Percentiles rank a stretch among this genome's conserved stretches.
Conservation (phyloP, 2,329 filamentous ascomycete species). For the Aspergillus tanneri region DNA sequence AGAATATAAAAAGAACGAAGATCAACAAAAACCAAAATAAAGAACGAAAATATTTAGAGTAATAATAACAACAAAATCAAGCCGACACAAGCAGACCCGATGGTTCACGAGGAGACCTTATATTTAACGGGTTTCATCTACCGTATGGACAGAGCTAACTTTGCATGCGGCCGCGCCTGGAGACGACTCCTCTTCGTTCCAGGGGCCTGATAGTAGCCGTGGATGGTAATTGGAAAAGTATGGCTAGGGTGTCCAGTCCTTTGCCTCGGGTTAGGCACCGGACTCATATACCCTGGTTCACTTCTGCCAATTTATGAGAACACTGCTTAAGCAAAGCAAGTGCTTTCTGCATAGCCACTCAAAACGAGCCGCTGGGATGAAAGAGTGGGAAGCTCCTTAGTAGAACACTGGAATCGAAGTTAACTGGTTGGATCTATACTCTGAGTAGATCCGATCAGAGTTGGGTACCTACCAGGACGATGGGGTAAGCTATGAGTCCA, state of each 20-base stretch:
- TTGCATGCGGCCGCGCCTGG: not conserved
- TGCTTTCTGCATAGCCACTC: not conserved
- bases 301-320: not conserved
- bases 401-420: constrained; percentile 4
- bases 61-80: not conserved
- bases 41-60: not conserved
- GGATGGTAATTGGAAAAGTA: not conserved
- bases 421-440: constrained; percentile 7
- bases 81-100: constrained; percentile 2
- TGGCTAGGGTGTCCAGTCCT: not conserved
- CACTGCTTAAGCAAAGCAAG: not conserved
- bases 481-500: no score
- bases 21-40: not conserved
- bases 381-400: not conserved
- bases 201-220: constrained; percentile 1
- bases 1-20: not conserved
- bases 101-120: constrained; percentile 3
- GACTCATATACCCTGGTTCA: constrained; percentile 6
- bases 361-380: not conserved
- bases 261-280: constrained; percentile 6
- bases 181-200: constrained; percentile 2
- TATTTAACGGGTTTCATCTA: not conserved
- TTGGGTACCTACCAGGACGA: constrained; percentile 14
- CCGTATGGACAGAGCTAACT: not conserved
- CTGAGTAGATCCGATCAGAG: constrained; percentile 13